Conservation (phyloP, 2,329 filamentous ascomycete genomes). For the Didymella pinodella region DNA sequence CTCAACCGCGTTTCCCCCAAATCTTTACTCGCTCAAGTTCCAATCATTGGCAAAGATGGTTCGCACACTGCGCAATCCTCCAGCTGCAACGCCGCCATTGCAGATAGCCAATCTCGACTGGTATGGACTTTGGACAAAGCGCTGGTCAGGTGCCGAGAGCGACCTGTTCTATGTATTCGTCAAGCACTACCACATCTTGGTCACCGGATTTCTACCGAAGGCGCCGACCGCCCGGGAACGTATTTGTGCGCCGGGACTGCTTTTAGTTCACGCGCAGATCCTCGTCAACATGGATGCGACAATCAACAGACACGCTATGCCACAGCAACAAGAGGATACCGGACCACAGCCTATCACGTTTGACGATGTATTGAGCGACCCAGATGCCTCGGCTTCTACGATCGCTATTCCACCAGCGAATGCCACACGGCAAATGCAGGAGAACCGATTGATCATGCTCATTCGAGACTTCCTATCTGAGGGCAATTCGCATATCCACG, state of each 20-base stretch:
- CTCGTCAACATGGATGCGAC: slow-evolving; percentile 82
- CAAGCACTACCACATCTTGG: slow-evolving; percentile 84
- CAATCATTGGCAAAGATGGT: slow-evolving; percentile 67
- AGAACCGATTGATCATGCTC: slow-evolving; percentile 83
- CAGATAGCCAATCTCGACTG: slow-evolving; percentile 78
- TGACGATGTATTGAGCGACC: slow-evolving; percentile 68
- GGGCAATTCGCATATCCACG: slow-evolving; percentile 60
- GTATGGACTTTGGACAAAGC: slow-evolving; percentile 82
- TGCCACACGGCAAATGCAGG: slow-evolving; percentile 80
- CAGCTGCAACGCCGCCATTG: slow-evolving; percentile 67
- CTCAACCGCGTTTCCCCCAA: slow-evolving; percentile 72
- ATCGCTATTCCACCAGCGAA: slow-evolving; percentile 72
- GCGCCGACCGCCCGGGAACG: slow-evolving; percentile 63
- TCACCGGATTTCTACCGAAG: slow-evolving; percentile 66
- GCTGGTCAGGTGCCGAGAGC: slow-evolving; percentile 87
- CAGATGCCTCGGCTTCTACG: slow-evolving; percentile 72
- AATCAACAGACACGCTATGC: slow-evolving; percentile 73
- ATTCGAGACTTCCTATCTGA: slow-evolving; percentile 81
- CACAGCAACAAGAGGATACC: slow-evolving; percentile 45
- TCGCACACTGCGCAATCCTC: slow-evolving; percentile 67
- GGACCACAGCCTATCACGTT: slow-evolving; percentile 65
- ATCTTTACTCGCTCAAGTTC: slow-evolving; percentile 68
- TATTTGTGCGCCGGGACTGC: slow-evolving; percentile 75
- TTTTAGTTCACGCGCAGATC: slow-evolving; percentile 83
- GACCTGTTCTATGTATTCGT: slow-evolving; percentile 91